Percentiles rank a stretch among this genome's conserved stretches.
phyloP scores from a whole-genome alignment of 108 stramenopile genomes.

The Fragilariopsis cylindrus region DNA sequence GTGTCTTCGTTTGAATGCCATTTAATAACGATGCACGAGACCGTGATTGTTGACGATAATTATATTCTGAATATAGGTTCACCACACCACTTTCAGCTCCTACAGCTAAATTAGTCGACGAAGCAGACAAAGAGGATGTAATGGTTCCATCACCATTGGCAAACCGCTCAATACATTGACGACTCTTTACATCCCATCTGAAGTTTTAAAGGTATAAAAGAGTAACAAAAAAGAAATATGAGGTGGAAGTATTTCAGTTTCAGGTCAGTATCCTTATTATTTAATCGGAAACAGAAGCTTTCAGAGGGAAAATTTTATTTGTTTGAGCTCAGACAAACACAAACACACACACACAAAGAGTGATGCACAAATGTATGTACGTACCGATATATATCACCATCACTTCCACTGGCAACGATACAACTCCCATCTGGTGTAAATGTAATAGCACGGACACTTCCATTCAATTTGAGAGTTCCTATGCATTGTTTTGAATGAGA shows the following conservation, averaged over 20 bases:
- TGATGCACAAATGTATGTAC: conserved; percentile 5
- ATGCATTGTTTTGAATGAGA: conserved; percentile 83
- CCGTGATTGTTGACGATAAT: not conserved
- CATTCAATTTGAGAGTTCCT: conserved; percentile 91
- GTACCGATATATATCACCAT: conserved; percentile 91
- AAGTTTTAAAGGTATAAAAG: conserved; percentile 2
- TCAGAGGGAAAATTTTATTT: no score
- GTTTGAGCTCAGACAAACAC: not conserved
- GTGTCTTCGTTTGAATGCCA: conserved; percentile 30
- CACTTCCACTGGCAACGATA: conserved; percentile 90
- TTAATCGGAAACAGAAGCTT: no score
- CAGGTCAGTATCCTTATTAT: not conserved
- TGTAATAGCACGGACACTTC: conserved; percentile 77
- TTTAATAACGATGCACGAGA: conserved; percentile 15
- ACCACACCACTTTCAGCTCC: conserved; percentile 96
- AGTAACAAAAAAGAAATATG: not conserved
- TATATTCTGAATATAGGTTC: conserved; percentile 75
- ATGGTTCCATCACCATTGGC: conserved; percentile 91
- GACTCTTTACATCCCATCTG: conserved; percentile 83
- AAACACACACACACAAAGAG: not conserved
- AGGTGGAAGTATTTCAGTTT: not conserved
- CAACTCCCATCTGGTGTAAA: conserved; percentile 83
- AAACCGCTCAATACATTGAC: conserved; percentile 83
- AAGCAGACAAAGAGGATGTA: conserved; percentile 75
- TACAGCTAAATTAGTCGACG: conserved; percentile 72